A percentile compares a stretch with the other conserved stretches of the same genome.
phyloP scores from a whole-genome alignment of 257 asterid genomes.

The Jaltomata sinuosa region DNA sequence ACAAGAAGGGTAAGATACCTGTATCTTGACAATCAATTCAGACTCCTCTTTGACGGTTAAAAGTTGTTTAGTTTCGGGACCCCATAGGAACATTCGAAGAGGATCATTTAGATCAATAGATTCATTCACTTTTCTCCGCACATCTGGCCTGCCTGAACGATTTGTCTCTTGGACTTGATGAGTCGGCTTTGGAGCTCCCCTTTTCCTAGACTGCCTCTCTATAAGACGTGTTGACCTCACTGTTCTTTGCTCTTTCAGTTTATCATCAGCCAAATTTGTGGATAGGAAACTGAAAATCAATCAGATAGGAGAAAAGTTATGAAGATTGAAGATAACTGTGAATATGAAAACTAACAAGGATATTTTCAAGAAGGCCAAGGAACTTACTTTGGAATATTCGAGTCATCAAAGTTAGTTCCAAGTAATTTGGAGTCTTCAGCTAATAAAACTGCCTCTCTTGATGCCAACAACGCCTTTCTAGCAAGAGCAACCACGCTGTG shows the following conservation, averaged over 20 bases:
- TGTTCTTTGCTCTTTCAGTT: constrained; percentile 26
- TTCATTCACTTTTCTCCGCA: constrained; percentile 27
- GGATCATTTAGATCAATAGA: constrained; percentile 51
- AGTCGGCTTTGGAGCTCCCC: constrained; percentile 36
- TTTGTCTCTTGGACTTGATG: constrained; percentile 33
- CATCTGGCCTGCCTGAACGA: constrained; percentile 25
- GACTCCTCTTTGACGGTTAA: constrained; percentile 67
- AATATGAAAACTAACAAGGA: background rate
- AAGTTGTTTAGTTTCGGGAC: constrained; percentile 69
- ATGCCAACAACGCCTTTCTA: constrained; percentile 64
- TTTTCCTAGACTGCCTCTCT: constrained; percentile 59
- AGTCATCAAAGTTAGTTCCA: constrained; percentile 21
- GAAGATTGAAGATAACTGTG: background rate
- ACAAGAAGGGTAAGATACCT: constrained; percentile 32
- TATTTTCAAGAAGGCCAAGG: background rate
- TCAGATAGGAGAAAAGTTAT: background rate
- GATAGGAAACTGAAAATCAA: constrained; percentile 10
- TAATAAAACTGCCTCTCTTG: constrained; percentile 55
- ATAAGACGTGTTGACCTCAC: constrained; percentile 71
- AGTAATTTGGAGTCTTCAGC: constrained; percentile 34
- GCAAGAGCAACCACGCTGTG: constrained; percentile 60
- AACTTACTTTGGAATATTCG: constrained; percentile 32
- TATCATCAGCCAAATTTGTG: constrained; percentile 23
- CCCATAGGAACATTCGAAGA: constrained; percentile 46
- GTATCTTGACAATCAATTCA: constrained; percentile 58